Evolutionary conservation across 495 filamentous ascomycete genomes (phyloP), one percentile per base, ranked within the genome.

Genomic region (Penicillium lividum): DNA sequence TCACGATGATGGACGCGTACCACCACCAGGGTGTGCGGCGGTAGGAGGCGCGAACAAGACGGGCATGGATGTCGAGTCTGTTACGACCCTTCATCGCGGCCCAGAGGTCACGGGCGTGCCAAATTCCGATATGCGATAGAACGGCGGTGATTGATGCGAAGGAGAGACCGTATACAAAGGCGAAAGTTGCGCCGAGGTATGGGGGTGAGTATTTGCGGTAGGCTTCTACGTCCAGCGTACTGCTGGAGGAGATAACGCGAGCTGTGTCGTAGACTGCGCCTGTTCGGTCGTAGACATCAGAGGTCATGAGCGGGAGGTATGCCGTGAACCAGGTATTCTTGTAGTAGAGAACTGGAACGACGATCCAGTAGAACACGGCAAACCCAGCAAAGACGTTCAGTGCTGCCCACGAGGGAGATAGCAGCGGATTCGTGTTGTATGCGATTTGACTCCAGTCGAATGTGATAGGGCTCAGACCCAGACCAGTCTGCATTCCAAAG

Each of bases 161-260:
- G 47, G 91, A 89, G 25, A 93, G 82, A 0, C 86, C 90, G 55
- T 93, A 95, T 59, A 87, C 87, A 28, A 94, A 78, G 15, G 89
- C 88, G 58, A 91, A 93, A 1, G 91, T 92, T 53, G 91, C 90
- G 3, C 89, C 86, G 15, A 93, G 74, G 64, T 89, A 94, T 1
- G 92, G 88, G 36, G 89, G 84, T 65, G 89, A 91, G 67, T 94
- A 94, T 0, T 84, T 84, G n/a, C 81, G 77, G 61, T 92, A 94
- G 22, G 86, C 88, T 29, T 82, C 82, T 34, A 79, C 73, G 64
- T 94, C 88, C 53, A 94, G 89, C 6, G 85, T 58, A 58, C 89
- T 90, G 48, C 90, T 83, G 27, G 79, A 57, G 3, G 88, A 89
- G 49, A 94, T 76, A 40, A 93, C 89, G 54, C 78, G 86, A 60